These are phyloP conservation scores for Syncephalastrum contaminatum DNA, from an alignment of 371 early-diverging fungal species.

Conservation along the genomic window DNA sequence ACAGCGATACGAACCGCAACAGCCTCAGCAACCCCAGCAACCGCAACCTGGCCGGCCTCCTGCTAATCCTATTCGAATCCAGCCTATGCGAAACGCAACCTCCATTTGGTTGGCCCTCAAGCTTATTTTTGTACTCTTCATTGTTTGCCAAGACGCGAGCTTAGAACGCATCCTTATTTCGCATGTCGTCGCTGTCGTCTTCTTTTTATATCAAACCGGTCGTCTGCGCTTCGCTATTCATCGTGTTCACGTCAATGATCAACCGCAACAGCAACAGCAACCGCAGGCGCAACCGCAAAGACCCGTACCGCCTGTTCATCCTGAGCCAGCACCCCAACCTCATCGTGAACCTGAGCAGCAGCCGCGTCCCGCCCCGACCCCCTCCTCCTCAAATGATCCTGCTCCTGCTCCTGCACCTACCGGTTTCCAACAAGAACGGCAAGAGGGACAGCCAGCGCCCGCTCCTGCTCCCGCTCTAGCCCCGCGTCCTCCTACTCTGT, in stretches of 20 bases:
- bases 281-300: slow-evolving; percentile 9
- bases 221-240: slow-evolving; percentile 39
- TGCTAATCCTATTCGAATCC: slow-evolving; percentile 11
- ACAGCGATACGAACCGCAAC: background rate
- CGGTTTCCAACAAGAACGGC: background rate
- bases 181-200: slow-evolving; percentile 33
- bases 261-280: slow-evolving; percentile 7
- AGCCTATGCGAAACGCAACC: slow-evolving; percentile 21
- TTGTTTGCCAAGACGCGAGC: slow-evolving; percentile 45
- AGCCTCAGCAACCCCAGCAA: slow-evolving; percentile 6
- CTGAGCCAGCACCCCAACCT: background rate
- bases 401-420: background rate
- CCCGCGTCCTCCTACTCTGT: slow-evolving; percentile 1
- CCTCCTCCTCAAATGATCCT: background rate
- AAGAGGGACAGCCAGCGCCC: slow-evolving; percentile 4
- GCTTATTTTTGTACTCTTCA: slow-evolving; percentile 33
- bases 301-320: background rate
- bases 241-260: slow-evolving; percentile 29
- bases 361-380: slow-evolving; percentile 1
- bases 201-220: slow-evolving; percentile 48
- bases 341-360: slow-evolving; percentile 2
- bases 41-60: slow-evolving; percentile 5
- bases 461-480: background rate
- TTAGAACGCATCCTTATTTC: slow-evolving; percentile 37
- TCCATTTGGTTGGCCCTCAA: slow-evolving; percentile 44